Percentiles rank a stretch among this genome's conserved stretches.
phyloP scores from a whole-genome alignment of 345 rosid genomes.

The Populus tremula region DNA sequence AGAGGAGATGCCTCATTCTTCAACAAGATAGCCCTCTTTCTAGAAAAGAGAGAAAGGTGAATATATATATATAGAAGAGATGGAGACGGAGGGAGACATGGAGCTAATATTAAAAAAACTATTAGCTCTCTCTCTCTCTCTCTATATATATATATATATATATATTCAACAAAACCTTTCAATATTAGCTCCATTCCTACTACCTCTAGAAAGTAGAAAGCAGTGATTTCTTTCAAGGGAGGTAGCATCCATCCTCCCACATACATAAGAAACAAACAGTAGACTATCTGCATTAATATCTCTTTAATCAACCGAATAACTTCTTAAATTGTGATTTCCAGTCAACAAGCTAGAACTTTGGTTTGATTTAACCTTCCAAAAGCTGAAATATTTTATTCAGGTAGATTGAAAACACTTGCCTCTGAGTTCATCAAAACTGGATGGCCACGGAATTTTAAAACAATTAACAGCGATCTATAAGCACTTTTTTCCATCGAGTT shows the following conservation, averaged over 20 bases:
- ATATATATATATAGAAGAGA: no score
- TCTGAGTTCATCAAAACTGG: background rate
- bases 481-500: background rate
- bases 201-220: no score
- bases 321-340: background rate
- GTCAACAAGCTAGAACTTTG: background rate
- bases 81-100: no score
- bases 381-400: background rate
- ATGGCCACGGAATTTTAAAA: background rate
- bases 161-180: background rate
- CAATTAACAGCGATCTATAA: background rate
- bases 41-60: no score
- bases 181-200: background rate
- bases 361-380: background rate
- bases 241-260: no score
- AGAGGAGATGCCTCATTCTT: background rate
- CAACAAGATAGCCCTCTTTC: background rate
- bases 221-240: no score
- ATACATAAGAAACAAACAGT: no score
- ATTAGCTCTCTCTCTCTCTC: no score
- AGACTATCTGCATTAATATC: no score
- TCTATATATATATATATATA: no score
- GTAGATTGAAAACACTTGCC: background rate
- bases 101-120: no score
- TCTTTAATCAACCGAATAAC: background rate